These are phyloP conservation scores for Claviceps sp. DNA, from an alignment of 2,329 filamentous ascomycete species.

Conservation along the genomic window DNA sequence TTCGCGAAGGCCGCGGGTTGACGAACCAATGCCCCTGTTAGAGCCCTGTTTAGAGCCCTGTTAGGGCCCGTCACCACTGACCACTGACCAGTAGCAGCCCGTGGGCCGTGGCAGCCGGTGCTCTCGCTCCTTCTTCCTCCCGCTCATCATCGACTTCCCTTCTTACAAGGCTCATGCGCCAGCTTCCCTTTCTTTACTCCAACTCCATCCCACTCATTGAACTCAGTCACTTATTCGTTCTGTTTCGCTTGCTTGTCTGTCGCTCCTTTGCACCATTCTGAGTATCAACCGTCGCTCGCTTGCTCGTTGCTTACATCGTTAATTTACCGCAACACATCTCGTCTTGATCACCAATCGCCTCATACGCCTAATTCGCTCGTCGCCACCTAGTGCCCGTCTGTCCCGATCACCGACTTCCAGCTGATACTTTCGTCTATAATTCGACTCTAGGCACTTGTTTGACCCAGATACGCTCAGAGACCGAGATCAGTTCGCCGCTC, in stretches of 20 bases:
- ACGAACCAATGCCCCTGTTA: too few species aligned
- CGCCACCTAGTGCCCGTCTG: neutral
- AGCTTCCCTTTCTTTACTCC: conserved; percentile 1
- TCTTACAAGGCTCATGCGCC: conserved; percentile 2
- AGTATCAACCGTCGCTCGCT: conserved; percentile 1
- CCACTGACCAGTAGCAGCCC: neutral
- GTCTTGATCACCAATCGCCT: neutral
- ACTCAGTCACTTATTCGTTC: neutral
- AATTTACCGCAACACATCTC: neutral
- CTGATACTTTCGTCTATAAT: neutral
- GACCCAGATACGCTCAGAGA: neutral
- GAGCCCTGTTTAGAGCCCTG: too few species aligned
- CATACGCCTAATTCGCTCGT: conserved; percentile 2
- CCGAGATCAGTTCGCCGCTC: neutral
- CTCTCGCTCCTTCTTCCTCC: neutral
- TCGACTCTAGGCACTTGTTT: neutral
- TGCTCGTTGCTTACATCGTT: neutral
- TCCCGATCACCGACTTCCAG: neutral
- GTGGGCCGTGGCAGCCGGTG: neutral
- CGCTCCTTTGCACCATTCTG: neutral
- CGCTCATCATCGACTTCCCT: conserved; percentile 4
- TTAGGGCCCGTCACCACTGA: neutral
- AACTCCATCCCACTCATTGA: conserved; percentile 1
- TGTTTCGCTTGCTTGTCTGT: neutral
- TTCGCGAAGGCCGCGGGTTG: too few species aligned